Base-by-base conservation (phyloP, 2,329 filamentous ascomycete genomes). In the Trichocomaceae sp. region DNA sequence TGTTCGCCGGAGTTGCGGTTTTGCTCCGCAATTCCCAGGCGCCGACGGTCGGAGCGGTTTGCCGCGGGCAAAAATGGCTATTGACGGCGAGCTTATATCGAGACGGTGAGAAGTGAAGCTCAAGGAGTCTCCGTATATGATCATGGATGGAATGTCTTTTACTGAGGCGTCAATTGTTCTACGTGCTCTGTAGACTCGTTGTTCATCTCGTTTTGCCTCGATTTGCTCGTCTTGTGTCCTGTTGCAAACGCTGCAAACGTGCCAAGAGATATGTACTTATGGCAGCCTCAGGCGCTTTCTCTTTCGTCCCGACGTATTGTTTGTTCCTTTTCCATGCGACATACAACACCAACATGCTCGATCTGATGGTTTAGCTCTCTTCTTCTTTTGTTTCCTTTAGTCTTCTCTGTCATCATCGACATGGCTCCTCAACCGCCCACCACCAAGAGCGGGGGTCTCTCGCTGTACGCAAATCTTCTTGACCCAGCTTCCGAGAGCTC, bases 401-500 rank as follows among this genome's bases (percentile, higher is more conserved):
- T 13, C 13, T 5, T 29, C 10, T 42, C 23, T 33, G 17, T 17
- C 20, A 23, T 29, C 20, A 2, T 49, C 17, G 48, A 56, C 8
- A 56, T 56, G 54, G 23, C 54, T n/a, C 31, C 44, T 13, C 49
- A 49, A 29, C n/a, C 23, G 3, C 33, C 54, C 15, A 8, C 44
- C 9, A 10, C 49, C 46, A 56, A 56, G 29, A 51, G 50, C 20
- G 50, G 54, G 19, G 54, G 49, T 9, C 76, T 90, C 61, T 91
- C 88, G 17, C 82, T 95, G 5, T 96, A 96, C 69, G 90, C 88
- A 53, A 88, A 95, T 69, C 80, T 95, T 44, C 82, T 93, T 59
- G 86, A 89, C 63, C 70, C 74, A 2, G 67, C 69, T 35, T 63
- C 65, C 39, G 68, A 73, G 17, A 53, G 44, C 37, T 66, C 72